A percentile compares a stretch with the other conserved stretches of the same genome.
phyloP scores from a whole-genome alignment of 495 filamentous ascomycete species.

The Trichodelitschia bisporula region DNA sequence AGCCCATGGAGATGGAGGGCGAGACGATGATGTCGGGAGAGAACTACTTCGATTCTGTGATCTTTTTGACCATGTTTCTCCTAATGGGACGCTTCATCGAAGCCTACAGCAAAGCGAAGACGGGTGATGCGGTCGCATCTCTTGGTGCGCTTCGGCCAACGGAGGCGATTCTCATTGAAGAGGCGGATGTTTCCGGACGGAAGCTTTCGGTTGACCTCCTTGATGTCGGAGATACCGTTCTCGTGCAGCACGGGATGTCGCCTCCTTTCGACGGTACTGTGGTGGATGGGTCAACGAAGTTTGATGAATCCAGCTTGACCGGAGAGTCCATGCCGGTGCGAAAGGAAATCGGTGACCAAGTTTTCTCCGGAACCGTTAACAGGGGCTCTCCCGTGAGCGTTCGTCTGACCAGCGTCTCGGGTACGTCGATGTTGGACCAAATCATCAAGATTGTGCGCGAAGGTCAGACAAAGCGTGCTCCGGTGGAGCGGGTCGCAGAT shows the following conservation, averaged over 20 bases:
- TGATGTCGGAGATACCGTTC: constrained; percentile 61
- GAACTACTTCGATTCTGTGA: constrained; percentile 80
- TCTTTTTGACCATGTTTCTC: constrained; percentile 82
- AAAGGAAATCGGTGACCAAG: constrained; percentile 43
- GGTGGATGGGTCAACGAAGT: constrained; percentile 35
- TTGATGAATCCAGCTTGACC: constrained; percentile 79
- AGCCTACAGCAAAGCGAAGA: constrained; percentile 78
- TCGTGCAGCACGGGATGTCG: constrained; percentile 52
- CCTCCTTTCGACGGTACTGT: constrained; percentile 68
- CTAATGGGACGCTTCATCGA: constrained; percentile 62
- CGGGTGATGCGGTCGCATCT: constrained; percentile 66
- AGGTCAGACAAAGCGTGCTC: constrained; percentile 69
- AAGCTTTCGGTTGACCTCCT: constrained; percentile 45
- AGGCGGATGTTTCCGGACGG: constrained; percentile 6
- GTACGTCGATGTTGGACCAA: constrained; percentile 74
- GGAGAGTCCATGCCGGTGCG: constrained; percentile 61
- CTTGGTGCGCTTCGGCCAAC: constrained; percentile 57
- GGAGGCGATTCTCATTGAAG: constrained; percentile 44
- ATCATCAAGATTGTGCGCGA: constrained; percentile 79
- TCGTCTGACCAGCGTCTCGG: constrained; percentile 40
- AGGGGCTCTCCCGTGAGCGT: constrained; percentile 44
- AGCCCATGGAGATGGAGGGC: constrained; percentile 9
- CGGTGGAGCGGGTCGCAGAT: constrained; percentile 69
- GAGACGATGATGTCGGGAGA: constrained; percentile 19
- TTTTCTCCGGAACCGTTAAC: constrained; percentile 78